Evolutionary conservation across 2,329 filamentous ascomycete genomes (phyloP), one percentile per base, ranked within the genome.

Genomic region (Scedosporium boydii): DNA sequence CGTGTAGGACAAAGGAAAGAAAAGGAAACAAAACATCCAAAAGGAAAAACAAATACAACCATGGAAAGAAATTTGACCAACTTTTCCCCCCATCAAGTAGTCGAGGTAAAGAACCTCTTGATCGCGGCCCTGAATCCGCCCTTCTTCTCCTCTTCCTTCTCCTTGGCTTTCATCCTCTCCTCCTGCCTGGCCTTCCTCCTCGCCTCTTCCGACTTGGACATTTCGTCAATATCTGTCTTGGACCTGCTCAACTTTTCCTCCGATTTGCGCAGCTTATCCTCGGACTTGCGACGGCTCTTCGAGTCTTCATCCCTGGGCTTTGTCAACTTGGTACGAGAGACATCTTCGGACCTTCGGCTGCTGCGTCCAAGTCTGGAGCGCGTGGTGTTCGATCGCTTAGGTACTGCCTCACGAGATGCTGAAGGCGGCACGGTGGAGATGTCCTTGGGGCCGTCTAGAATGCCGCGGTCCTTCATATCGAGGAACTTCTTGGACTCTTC

Each of bases 61-160:
- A 55, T 14, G 21, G 12, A 23, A 23, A 23, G 29, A 10, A 27
- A 29, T 3, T 29, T 4, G 27, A 7, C 44, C n/a, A 23, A 10
- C n/a, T 55, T 41, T 61, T 63, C 38, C 62, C 61, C 42, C 58
- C 23, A 60, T 63, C 65, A 60, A 60, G 63, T 48, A 46, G 14
- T 59, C 27, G 27, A 34, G n/a, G 56, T 21, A 42, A 62, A 62
- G 9, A 66, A 58, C 63, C 55, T 46, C 61, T 65, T 65, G 23
- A 65, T 57, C n/a, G 51, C 62, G 21, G 62, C 65, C 6, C 64
- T 61, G 44, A 66, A 58, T 7, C 64, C 64, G 9, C 44, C 38
- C 59, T 63, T 63, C 64, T 64, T 65, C 48, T 62, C 60, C 12
- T 48, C 60, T 38, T 63, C 62, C 48, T 66, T 64, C 61, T 65